Evolutionary conservation across 2,329 filamentous ascomycete genomes (phyloP).

Genomic region (Claviceps lovelessii): DNA sequence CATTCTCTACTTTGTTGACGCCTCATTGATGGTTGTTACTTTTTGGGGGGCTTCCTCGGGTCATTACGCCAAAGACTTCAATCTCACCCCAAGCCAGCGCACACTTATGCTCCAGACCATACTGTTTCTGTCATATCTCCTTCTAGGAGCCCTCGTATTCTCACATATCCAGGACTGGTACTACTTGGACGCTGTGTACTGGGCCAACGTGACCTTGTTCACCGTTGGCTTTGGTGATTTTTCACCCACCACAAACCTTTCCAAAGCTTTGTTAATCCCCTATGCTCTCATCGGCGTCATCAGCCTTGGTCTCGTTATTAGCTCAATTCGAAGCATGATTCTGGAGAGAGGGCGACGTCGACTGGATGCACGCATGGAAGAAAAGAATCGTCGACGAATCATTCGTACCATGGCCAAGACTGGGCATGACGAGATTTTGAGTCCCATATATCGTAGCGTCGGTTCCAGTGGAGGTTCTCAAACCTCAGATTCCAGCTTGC

Average conservation of each 20-base stretch:
- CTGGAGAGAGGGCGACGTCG: conserved; percentile 42
- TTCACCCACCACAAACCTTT: conserved; percentile 33
- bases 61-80: conserved; percentile 67
- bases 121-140: conserved; percentile 66
- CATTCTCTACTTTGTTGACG: conserved; percentile 63
- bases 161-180: conserved; percentile 56
- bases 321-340: conserved; percentile 56
- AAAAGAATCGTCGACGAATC: conserved; percentile 39
- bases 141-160: conserved; percentile 64
- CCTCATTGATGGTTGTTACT: conserved; percentile 62
- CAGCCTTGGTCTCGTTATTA: conserved; percentile 70
- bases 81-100: conserved; percentile 64
- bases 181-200: conserved; percentile 67
- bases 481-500: conserved; percentile 6
- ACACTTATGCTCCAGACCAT: conserved; percentile 88
- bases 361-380: conserved; percentile 42
- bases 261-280: conserved; percentile 62
- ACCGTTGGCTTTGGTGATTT: conserved; percentile 51
- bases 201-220: conserved; percentile 58
- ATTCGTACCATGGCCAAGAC: conserved; percentile 31
- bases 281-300: conserved; percentile 75
- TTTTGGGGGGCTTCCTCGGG: conserved; percentile 57
- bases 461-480: conserved; percentile 3
- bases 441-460: conserved; percentile 26
- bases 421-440: conserved; percentile 33